These are phyloP conservation scores for Tillandsia leiboldiana DNA, from an alignment of 176 grass and related monocot species.

Conservation along the genomic window DNA sequence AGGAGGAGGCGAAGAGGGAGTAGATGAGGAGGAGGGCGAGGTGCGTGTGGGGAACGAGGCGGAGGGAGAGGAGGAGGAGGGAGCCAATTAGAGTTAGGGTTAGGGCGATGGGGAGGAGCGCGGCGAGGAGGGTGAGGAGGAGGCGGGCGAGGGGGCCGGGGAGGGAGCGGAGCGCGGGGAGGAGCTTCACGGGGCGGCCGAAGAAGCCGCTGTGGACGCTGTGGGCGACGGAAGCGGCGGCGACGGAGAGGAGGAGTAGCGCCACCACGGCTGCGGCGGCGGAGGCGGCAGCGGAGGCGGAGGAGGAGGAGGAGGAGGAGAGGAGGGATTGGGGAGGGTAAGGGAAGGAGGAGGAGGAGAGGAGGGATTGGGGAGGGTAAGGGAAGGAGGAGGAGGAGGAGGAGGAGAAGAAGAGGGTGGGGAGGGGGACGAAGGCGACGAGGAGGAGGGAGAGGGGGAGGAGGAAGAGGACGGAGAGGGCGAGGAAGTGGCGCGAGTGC, in stretches of 20 bases:
- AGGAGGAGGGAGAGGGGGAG: slow-evolving; percentile 10
- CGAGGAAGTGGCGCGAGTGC: slow-evolving; percentile 25
- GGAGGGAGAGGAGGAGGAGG: slow-evolving; percentile 13
- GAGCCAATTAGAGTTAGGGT: slow-evolving; percentile 2
- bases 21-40: neutral
- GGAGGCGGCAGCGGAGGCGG: neutral
- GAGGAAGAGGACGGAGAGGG: slow-evolving; percentile 8
- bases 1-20: slow-evolving; percentile 8
- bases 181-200: slow-evolving; percentile 31
- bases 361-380: neutral
- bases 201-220: slow-evolving; percentile 31
- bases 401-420: slow-evolving; percentile 1
- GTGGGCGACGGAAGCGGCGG: slow-evolving; percentile 14
- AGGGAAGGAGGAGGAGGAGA: slow-evolving; percentile 2
- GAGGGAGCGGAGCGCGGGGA: slow-evolving; percentile 28
- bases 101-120: slow-evolving; percentile 11
- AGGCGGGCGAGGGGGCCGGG: slow-evolving; percentile 18
- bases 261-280: neutral
- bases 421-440: slow-evolving; percentile 11
- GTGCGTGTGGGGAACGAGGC: neutral
- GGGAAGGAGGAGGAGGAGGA: neutral
- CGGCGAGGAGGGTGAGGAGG: slow-evolving; percentile 10
- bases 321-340: slow-evolving; percentile 1
- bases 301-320: neutral
- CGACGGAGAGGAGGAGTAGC: slow-evolving; percentile 5